Percentiles rank a stretch among this genome's conserved stretches.
phyloP scores from a whole-genome alignment of 192 early-diverging fungal species.

The Podila clonocystis region DNA sequence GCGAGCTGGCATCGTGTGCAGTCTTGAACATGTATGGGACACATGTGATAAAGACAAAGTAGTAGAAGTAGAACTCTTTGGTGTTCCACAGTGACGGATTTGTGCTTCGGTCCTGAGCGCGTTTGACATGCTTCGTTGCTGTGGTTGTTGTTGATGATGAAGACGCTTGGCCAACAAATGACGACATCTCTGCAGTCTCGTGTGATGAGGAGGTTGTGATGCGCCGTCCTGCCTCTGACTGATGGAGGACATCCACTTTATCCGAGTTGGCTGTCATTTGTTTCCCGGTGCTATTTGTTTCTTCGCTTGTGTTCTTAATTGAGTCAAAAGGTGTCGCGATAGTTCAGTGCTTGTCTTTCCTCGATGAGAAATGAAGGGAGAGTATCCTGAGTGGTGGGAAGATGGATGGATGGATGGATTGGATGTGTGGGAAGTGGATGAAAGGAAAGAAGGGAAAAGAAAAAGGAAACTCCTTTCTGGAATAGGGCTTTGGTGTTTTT shows the following conservation, averaged over 20 bases:
- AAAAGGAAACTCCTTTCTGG: neutral
- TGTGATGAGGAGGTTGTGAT: neutral
- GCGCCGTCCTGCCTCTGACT: neutral
- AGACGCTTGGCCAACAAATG: constrained; percentile 7
- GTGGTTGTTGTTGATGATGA: neutral
- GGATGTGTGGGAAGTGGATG: neutral
- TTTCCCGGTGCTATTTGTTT: neutral
- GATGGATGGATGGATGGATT: neutral
- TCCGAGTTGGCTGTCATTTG: constrained; percentile 1
- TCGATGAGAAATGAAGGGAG: neutral
- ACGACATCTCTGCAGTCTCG: neutral
- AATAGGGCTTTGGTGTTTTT: neutral
- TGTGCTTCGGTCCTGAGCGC: constrained; percentile 35
- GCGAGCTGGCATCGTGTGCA: constrained; percentile 61
- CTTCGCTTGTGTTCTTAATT: constrained; percentile 3
- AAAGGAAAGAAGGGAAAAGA: neutral
- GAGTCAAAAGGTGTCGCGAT: neutral
- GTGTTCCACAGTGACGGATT: constrained; percentile 69
- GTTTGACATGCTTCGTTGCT: constrained; percentile 5
- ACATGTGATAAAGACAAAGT: constrained; percentile 62
- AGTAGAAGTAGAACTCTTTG: constrained; percentile 82
- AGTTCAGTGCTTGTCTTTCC: neutral
- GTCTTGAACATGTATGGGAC: constrained; percentile 76
- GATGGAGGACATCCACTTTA: neutral
- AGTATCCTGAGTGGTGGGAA: no score